Base-by-base conservation (phyloP, 1,284 basidiomycete species). In the Dichomitus squalens region DNA sequence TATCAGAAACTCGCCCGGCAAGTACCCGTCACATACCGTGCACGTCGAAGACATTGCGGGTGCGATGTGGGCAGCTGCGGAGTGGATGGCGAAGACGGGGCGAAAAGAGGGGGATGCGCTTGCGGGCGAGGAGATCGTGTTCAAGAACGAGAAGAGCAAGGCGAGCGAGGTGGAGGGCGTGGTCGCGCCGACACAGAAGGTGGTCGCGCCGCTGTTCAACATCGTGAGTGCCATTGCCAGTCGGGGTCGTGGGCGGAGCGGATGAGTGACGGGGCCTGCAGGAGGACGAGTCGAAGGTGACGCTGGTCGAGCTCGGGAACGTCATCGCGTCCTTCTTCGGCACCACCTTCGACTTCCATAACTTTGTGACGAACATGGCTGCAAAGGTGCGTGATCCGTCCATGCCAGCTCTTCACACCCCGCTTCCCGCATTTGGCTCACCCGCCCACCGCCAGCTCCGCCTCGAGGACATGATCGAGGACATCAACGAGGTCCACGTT, bases 401-500 rank as follows among this genome's bases (percentile, higher is more conserved):
- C n/a, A n/a, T n/a, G n/a, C 23, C 27, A 43, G 21, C 25, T 12
- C 18, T 33, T 41, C 31, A 39, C n/a, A 48, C 34, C 18, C 76
- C 46, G 14, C 29, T 47, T 29, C 33, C 39, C 18, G 47, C 34
- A 9, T 49, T 50, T 23, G 41, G 33, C 25, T 46, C 29, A 43
- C 49, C 46, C 23, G 33, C 12, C 29, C 33, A 9, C 48, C 12
- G 46, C 29, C 52, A 83, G 81, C 74, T 84, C 69, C 79, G 75
- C 66, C 81, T 87, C 41, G 83, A 88, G 40, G 89, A 92, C 62
- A 75, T 85, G 57, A 83, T 94, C 2, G 92, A 95, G 67, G 92
- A 95, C 51, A 92, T 94, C 68, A 95, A 95, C 69, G 93, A 95
- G 70, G 85, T 86, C 64, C 94, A 96, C 69, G 88, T 95, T 41